Conservation (phyloP, 2,329 filamentous ascomycete species). For the Coniochaeta prunicola region DNA sequence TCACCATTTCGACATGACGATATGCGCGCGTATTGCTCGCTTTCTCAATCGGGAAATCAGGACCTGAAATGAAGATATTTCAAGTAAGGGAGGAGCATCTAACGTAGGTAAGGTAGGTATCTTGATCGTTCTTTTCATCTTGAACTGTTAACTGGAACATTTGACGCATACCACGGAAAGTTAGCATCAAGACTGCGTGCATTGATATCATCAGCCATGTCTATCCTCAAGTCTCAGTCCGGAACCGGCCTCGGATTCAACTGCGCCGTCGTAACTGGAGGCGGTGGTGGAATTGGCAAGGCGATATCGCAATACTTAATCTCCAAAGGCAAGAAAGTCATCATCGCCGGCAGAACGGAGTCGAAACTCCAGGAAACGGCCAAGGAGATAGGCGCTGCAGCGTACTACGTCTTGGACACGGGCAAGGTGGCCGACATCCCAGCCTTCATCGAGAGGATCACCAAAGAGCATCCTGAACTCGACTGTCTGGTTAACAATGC, state of each 20-base stretch:
- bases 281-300: constrained; percentile 43
- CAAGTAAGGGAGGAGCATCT: not conserved
- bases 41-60: not conserved
- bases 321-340: constrained; percentile 37
- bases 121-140: too few species aligned
- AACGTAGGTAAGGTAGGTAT: too few species aligned
- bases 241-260: constrained; percentile 24
- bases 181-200: too few species aligned
- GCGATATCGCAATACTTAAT: constrained; percentile 39
- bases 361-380: constrained; percentile 38
- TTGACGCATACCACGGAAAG: too few species aligned
- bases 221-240: not conserved
- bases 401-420: constrained; percentile 46
- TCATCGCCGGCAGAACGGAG: constrained; percentile 48
- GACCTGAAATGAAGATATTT: not conserved
- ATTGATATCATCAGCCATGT: constrained; percentile 5
- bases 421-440: constrained; percentile 35
- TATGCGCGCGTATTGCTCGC: not conserved
- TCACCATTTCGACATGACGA: not conserved
- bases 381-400: constrained; percentile 33
- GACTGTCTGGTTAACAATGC: constrained; percentile 56
- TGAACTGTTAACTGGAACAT: too few species aligned
- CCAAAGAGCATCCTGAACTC: constrained; percentile 41
- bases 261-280: constrained; percentile 42
- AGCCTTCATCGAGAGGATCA: constrained; percentile 35